Evolutionary conservation across 2,329 filamentous ascomycete genomes (phyloP).

Genomic region (Tolypocladium guangdongense): DNA sequence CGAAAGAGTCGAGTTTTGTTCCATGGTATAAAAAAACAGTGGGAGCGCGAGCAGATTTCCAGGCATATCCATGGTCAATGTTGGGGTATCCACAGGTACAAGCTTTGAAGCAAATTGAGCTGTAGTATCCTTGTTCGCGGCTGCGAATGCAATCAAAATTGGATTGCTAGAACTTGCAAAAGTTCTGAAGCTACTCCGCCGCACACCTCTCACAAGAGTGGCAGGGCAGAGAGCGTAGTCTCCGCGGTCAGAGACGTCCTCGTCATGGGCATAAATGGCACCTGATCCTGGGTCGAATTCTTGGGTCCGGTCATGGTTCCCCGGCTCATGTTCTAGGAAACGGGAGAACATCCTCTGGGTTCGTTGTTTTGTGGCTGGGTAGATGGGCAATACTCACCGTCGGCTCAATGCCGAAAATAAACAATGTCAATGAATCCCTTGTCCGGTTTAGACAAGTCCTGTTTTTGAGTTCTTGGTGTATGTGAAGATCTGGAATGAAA

Average conservation of each 20-base stretch:
- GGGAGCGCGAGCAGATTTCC: background rate
- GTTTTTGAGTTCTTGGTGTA: constrained; percentile 2
- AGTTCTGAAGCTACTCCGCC: constrained; percentile 1
- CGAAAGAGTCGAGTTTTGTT: background rate
- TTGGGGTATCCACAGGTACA: background rate
- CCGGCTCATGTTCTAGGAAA: background rate
- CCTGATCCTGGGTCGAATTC: background rate
- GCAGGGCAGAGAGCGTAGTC: background rate
- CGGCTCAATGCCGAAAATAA: background rate
- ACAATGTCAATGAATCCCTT: background rate
- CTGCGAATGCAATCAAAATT: constrained; percentile 12
- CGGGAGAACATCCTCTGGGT: background rate
- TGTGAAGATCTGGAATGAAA: background rate
- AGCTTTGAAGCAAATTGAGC: background rate
- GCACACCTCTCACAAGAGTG: background rate
- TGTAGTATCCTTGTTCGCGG: constrained; percentile 6
- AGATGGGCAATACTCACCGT: constrained; percentile 3
- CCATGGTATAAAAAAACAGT: background rate
- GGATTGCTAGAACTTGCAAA: constrained; percentile 10
- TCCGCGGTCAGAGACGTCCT: background rate
- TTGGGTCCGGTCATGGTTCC: background rate
- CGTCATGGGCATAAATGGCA: background rate
- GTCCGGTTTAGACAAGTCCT: constrained; percentile 8
- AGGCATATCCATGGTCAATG: background rate
- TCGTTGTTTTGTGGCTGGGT: background rate